These are phyloP conservation scores for Globisporangium sylvaticum DNA, from an alignment of 352 stramenopile genomes.

Conservation along the genomic window DNA sequence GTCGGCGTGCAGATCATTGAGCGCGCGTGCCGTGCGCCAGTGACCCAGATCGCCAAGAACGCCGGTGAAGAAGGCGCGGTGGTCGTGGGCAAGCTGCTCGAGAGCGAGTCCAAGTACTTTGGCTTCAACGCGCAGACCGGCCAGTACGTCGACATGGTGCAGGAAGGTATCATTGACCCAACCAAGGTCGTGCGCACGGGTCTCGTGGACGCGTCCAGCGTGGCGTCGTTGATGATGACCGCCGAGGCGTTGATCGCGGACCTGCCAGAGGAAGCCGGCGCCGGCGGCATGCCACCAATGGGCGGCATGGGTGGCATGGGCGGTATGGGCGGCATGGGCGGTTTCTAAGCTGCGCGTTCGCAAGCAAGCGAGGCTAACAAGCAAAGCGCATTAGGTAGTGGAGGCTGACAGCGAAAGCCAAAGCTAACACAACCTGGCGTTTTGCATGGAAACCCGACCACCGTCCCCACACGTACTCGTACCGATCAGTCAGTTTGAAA, in stretches of 20 bases:
- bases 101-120: constrained; percentile 88
- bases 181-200: constrained; percentile 99
- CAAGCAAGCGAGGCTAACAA: not conserved
- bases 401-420: not conserved
- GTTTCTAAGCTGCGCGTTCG: constrained; percentile 36
- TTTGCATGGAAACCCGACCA: not conserved
- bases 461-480: not conserved
- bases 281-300: constrained; percentile 55
- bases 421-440: not conserved
- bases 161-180: constrained; percentile 97
- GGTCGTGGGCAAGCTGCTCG: constrained; percentile 98
- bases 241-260: constrained; percentile 98
- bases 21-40: constrained; percentile 90
- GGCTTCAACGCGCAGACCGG: constrained; percentile 98
- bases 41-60: constrained; percentile 98
- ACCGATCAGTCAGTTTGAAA: constrained; percentile 12
- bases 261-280: constrained; percentile 87
- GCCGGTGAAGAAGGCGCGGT: constrained; percentile 97
- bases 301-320: constrained; percentile 77
- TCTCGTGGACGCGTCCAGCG: constrained; percentile 97
- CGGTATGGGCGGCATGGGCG: constrained; percentile 76
- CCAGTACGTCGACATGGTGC: constrained; percentile 98
- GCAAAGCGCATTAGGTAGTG: not conserved
- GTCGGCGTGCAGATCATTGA: constrained; percentile 98
- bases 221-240: constrained; percentile 99